Conservation (phyloP, 768 basidiomycete species). For the Naganishia onofrii region DNA sequence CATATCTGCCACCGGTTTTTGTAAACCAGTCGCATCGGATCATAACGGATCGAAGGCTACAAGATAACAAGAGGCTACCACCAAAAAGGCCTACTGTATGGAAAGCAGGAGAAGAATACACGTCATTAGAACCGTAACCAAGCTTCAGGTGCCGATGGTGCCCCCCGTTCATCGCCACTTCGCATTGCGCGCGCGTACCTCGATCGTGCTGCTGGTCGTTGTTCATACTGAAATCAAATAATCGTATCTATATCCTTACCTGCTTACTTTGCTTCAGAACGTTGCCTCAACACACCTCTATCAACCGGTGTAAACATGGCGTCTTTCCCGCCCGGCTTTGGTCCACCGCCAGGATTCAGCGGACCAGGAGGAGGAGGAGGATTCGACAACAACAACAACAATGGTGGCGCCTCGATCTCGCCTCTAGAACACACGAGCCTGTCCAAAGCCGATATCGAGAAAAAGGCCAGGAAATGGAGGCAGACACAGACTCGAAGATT, state of each 20-base stretch:
- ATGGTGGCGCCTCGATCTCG: background rate
- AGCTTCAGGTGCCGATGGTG: no score
- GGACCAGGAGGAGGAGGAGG: background rate
- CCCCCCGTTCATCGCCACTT: background rate
- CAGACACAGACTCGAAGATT: slow-evolving; percentile 76
- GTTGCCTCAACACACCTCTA: background rate
- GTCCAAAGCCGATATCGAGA: slow-evolving; percentile 69
- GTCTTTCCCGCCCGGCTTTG: slow-evolving; percentile 35
- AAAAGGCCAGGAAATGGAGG: slow-evolving; percentile 96
- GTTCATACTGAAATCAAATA: no score
- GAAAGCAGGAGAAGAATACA: no score
- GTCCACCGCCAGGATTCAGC: slow-evolving; percentile 33
- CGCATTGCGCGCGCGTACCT: no score
- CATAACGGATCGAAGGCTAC: no score
- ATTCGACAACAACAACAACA: background rate
- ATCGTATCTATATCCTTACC: no score
- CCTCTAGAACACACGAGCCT: slow-evolving; percentile 46
- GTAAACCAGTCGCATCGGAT: no score
- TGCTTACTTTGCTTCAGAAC: background rate
- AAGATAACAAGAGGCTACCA: no score
- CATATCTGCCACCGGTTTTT: no score
- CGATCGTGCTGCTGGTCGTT: background rate
- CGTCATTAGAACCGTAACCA: no score
- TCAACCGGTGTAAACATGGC: slow-evolving; percentile 6
- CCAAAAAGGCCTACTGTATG: no score